These are phyloP conservation scores for Podospora didyma DNA, from an alignment of 495 filamentous ascomycete species.

Conservation along the genomic window DNA sequence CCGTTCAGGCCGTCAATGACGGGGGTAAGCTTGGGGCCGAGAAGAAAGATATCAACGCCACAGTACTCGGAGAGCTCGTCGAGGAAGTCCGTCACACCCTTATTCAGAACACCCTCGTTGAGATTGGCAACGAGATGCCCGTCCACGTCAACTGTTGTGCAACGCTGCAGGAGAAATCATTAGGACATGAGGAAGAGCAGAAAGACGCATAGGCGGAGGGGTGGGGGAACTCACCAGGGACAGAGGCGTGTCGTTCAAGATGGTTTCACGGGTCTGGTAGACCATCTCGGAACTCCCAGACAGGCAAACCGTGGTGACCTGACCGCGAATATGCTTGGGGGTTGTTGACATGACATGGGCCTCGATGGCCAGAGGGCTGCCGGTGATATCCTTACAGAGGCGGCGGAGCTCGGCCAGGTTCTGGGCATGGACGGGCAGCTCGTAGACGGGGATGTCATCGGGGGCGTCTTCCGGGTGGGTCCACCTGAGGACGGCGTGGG, in stretches of 20 bases:
- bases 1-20: constrained; percentile 61
- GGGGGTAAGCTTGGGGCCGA: constrained; percentile 71
- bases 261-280: constrained; percentile 75
- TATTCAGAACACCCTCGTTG: constrained; percentile 59
- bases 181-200: constrained; percentile 12
- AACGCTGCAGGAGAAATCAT: constrained; percentile 57
- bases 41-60: constrained; percentile 91
- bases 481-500: constrained; percentile 80
- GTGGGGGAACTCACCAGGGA: constrained; percentile 62
- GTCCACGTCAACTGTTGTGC: constrained; percentile 88
- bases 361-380: constrained; percentile 64
- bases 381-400: constrained; percentile 72
- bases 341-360: constrained; percentile 78
- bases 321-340: constrained; percentile 68
- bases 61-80: constrained; percentile 79
- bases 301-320: constrained; percentile 86
- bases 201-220: not conserved
- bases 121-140: constrained; percentile 79
- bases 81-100: constrained; percentile 71
- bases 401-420: constrained; percentile 74
- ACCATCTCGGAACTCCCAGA: constrained; percentile 79
- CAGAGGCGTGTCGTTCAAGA: constrained; percentile 82
- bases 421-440: constrained; percentile 80
- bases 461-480: constrained; percentile 82
- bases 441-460: constrained; percentile 75